phyloP scores from a whole-genome alignment of 1,139 yeast species.

The Tardiomyces blankii region DNA sequence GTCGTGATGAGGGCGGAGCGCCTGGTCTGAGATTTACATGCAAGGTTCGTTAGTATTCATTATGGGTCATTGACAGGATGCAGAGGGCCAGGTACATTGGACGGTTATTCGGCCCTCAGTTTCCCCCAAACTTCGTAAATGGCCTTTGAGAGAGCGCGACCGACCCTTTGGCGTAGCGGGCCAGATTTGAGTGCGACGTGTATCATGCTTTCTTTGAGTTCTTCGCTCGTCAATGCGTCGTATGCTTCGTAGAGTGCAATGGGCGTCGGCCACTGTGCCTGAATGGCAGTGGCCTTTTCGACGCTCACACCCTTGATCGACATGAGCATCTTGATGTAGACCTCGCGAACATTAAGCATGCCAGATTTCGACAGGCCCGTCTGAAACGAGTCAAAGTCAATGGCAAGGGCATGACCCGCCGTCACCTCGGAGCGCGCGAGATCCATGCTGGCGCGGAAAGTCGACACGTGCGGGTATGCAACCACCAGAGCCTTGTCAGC shows the following conservation, averaged over 20 bases:
- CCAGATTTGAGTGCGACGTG: background rate
- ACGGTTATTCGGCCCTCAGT: no score
- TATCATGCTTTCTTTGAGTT: background rate
- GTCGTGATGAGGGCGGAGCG: no score
- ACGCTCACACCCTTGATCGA: conserved; percentile 69
- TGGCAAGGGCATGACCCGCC: conserved; percentile 42
- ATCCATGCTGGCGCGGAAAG: conserved; percentile 8
- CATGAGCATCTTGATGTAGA: conserved; percentile 69
- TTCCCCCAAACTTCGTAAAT: conserved; percentile 54
- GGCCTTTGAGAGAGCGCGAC: conserved; percentile 47
- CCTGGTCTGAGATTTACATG: no score
- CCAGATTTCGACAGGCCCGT: conserved; percentile 61
- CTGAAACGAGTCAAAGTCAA: conserved; percentile 54
- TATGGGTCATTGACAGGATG: no score
- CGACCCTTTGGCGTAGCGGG: conserved; percentile 37
- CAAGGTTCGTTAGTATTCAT: no score
- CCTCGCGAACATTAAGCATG: conserved; percentile 61
- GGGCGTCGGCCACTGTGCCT: conserved; percentile 57
- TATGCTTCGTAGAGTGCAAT: conserved; percentile 35
- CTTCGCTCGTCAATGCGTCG: conserved; percentile 12
- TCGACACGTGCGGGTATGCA: conserved; percentile 8
- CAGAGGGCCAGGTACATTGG: no score
- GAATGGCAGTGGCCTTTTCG: conserved; percentile 77
- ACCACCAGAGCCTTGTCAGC: conserved; percentile 10
- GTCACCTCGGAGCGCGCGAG: conserved; percentile 7